Base-by-base conservation (phyloP, 768 basidiomycete genomes). In the Agrocybe pediades region DNA sequence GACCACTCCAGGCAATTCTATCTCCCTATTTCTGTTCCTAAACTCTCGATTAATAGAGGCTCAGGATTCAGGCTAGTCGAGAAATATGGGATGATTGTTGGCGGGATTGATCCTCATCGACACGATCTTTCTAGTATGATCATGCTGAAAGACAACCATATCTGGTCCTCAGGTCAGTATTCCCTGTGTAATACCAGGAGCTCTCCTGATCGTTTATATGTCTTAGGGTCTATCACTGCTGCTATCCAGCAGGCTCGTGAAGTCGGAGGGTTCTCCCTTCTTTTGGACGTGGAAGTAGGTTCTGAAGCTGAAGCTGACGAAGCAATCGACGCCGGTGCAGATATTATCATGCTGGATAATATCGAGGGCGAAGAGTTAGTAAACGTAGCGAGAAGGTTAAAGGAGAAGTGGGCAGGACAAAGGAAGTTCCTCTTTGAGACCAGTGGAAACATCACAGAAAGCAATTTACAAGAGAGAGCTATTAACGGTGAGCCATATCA, bases 71-170 rank as follows among this genome's bases (percentile, higher is more conserved):
- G 97, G 43, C 77, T 98, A 25, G 95, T 98, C 5, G 97, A 99
- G 71, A 99, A 99, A 71, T 98, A 99, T 67, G 97, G 88, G 3
- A 98, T 99, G 97, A 72, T 98, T 41, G 92, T 98, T 13, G 97
- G 97, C 16, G 97, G 97, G 6, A 89, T 98, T 62, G 96, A 99
- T 67, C 76, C 92, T 8, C 97, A 99, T 74, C 84, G 97, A 20
- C 88, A 97, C 61, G 95, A 98, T 69, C 79, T 98, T n/a, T 95
- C 92, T 24, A 92, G 90, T 67, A 98, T 99, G 97, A 95, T 99
- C 65, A 99, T 99, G 97, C 84, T 99, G 64, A 98, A 98, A 72
- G 97, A 99, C 64, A 99, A 99, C 68, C 97, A 99, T 67, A 92
- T 98, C 66, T 98, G 95, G 95, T 96, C 95, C 2, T 90, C 87